These are phyloP conservation scores for Prunus kanzakura DNA, from an alignment of 306 rosid species.

Conservation along the genomic window DNA sequence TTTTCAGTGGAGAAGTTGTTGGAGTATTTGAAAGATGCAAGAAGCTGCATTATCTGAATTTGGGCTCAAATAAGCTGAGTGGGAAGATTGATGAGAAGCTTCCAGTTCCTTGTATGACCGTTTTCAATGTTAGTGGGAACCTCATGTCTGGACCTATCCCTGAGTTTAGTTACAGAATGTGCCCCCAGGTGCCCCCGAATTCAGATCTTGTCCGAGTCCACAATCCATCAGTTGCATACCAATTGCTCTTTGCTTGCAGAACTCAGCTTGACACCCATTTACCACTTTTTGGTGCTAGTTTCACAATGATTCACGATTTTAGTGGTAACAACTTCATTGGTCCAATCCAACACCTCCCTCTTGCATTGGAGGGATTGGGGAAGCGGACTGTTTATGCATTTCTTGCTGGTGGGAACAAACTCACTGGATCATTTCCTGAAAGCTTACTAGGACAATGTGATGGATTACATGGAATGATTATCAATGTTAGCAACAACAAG, in stretches of 20 bases:
- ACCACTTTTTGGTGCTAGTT: conserved; percentile 9
- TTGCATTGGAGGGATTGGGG: conserved; percentile 10
- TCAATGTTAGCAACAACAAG: conserved; percentile 30
- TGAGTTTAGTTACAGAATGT: conserved; percentile 8
- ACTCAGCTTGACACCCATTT: conserved; percentile 12
- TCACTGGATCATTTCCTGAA: conserved; percentile 27
- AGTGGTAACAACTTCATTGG: conserved; percentile 41
- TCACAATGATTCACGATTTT: conserved; percentile 29
- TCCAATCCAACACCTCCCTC: conserved; percentile 22
- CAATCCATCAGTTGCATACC: conserved; percentile 12
- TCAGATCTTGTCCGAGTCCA: conserved; percentile 4
- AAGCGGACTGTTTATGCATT: conserved; percentile 26
- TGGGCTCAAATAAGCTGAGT: conserved; percentile 31
- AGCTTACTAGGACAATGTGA: conserved; percentile 22
- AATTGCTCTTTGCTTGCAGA: conserved; percentile 25
- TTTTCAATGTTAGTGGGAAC: conserved; percentile 24
- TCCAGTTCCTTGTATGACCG: conserved; percentile 29
- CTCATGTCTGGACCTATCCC: conserved; percentile 31
- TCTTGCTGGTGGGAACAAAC: conserved; percentile 31
- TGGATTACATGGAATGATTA: conserved; percentile 23
- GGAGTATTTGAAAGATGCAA: conserved; percentile 29
- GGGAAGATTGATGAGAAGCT: conserved; percentile 27
- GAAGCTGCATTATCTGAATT: conserved; percentile 32
- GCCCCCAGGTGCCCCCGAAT: conserved; percentile 12
- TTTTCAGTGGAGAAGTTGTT: conserved; percentile 21